phyloP scores from a whole-genome alignment of 116 monocot species.

The Iris pallida region DNA sequence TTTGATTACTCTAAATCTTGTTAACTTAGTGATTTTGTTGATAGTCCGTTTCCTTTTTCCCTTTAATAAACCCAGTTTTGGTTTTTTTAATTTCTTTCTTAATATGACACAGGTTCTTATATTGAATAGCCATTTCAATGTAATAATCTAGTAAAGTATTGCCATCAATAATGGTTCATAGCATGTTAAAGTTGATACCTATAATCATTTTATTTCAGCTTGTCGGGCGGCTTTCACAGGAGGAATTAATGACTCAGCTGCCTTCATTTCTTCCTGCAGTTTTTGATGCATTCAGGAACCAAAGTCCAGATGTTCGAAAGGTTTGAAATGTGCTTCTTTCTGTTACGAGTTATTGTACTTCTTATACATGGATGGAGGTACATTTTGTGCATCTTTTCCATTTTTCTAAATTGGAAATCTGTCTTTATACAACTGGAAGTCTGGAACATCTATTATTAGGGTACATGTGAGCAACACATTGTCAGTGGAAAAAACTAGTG shows the following conservation, averaged over 20 bases:
- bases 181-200: background rate
- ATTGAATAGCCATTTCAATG: background rate
- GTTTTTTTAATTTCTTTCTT: background rate
- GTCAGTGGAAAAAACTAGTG: background rate
- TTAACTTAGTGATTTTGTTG: background rate
- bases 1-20: no score
- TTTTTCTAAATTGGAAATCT: background rate
- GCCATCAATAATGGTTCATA: no score
- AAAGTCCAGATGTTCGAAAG: slow-evolving; percentile 94
- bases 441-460: background rate
- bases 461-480: background rate
- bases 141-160: background rate
- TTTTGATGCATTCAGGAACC: slow-evolving; percentile 91
- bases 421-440: background rate
- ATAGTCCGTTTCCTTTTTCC: background rate
- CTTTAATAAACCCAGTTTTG: background rate
- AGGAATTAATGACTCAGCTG: slow-evolving; percentile 61
- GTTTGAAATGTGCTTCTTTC: slow-evolving; percentile 19
- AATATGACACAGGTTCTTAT: background rate
- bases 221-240: slow-evolving; percentile 71
- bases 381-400: background rate
- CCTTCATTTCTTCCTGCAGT: slow-evolving; percentile 77
- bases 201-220: slow-evolving; percentile 41
- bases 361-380: background rate
- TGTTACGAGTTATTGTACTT: background rate